phyloP scores from a whole-genome alignment of 106 monocot genomes.

The Allium fistulosum region DNA sequence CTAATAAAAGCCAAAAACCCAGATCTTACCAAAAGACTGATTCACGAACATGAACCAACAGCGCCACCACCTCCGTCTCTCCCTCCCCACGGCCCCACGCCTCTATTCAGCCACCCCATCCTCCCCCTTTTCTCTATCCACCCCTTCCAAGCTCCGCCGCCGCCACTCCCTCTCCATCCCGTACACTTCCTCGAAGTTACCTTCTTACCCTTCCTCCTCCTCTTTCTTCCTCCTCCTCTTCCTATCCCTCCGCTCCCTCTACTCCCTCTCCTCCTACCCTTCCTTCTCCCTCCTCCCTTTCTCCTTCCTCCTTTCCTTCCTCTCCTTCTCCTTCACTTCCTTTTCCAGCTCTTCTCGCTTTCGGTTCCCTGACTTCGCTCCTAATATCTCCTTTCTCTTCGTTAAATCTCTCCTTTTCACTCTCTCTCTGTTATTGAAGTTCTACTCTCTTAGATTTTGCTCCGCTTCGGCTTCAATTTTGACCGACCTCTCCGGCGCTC shows the following conservation, averaged over 20 bases:
- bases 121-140: not conserved
- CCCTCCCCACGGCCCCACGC: not conserved
- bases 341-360: not conserved
- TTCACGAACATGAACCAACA: not conserved
- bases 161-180: not conserved
- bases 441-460: not conserved
- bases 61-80: not conserved
- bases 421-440: conserved; percentile 3
- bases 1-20: not conserved
- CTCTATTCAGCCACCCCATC: not conserved
- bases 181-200: not conserved
- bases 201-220: not conserved
- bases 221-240: conserved; percentile 1
- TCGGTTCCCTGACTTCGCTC: not conserved
- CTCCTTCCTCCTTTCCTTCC: not conserved
- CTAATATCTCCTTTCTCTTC: not conserved
- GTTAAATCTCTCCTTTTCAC: not conserved
- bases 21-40: not conserved
- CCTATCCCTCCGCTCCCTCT: not conserved
- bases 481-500: conserved; percentile 21
- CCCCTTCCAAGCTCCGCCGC: conserved; percentile 10
- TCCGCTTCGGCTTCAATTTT: conserved; percentile 1
- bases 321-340: not conserved
- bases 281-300: not conserved
- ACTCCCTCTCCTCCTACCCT: conserved; percentile 5